phyloP scores from a whole-genome alignment of 2,329 filamentous ascomycete species.

The Samsoniella hepiali region DNA sequence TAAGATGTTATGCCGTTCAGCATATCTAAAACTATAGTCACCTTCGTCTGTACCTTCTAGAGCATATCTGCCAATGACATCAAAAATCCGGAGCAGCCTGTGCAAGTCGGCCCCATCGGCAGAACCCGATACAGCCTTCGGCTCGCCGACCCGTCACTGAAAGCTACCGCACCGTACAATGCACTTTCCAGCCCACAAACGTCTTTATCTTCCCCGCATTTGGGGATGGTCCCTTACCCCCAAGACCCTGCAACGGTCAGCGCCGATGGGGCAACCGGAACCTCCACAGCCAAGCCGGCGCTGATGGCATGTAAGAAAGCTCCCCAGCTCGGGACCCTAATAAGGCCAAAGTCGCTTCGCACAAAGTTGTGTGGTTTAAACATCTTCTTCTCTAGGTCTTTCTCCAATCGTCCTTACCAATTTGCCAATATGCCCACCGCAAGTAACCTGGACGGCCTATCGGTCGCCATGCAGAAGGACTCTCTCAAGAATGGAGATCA shows the following conservation, averaged over 20 bases:
- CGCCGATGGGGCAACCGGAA: neutral
- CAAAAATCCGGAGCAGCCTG: too few relatives aligned
- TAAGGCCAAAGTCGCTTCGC: neutral
- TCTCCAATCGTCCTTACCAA: neutral
- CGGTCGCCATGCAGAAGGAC: neutral
- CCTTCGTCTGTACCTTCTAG: too few relatives aligned
- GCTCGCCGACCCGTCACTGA: neutral
- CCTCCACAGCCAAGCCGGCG: neutral
- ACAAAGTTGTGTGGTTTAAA: neutral
- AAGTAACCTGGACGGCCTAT: neutral
- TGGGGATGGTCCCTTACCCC: neutral
- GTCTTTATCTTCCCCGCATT: neutral
- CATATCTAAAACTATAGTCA: too few relatives aligned
- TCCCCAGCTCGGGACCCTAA: neutral
- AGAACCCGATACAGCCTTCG: neutral
- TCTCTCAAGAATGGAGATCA: slow-evolving; percentile 1
- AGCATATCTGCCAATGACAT: too few relatives aligned
- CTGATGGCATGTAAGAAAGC: neutral
- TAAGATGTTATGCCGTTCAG: too few relatives aligned
- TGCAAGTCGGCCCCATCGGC: neutral
- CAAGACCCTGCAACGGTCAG: neutral
- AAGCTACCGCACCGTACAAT: too few relatives aligned
- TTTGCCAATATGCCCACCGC: neutral
- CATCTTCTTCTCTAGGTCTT: too few relatives aligned
- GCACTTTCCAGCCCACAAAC: neutral